phyloP scores from a whole-genome alignment of 2,329 filamentous ascomycete species.

The Pyrenochaeta sp. region DNA sequence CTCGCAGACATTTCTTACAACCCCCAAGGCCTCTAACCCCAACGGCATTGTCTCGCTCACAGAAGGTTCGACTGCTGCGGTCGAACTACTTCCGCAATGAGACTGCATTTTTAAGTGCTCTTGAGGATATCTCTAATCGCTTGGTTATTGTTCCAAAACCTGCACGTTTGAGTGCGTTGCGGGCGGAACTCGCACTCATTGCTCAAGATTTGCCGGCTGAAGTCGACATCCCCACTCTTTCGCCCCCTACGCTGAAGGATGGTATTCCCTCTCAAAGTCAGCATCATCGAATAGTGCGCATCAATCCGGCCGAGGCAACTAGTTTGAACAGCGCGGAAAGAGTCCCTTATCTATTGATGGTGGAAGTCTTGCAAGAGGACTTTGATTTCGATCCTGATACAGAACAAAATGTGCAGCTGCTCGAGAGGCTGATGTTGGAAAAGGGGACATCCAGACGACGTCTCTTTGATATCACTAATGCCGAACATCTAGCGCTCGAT shows the following conservation, averaged over 20 bases:
- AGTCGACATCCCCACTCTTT: slow-evolving; percentile 83
- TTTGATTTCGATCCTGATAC: slow-evolving; percentile 82
- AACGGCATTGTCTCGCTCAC: slow-evolving; percentile 67
- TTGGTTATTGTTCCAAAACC: slow-evolving; percentile 82
- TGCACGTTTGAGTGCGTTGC: slow-evolving; percentile 79
- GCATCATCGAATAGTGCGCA: slow-evolving; percentile 81
- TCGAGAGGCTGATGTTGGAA: slow-evolving; percentile 70
- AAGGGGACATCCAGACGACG: slow-evolving; percentile 64
- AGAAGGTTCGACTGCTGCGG: slow-evolving; percentile 75
- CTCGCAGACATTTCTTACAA: slow-evolving; percentile 63
- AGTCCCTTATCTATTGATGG: slow-evolving; percentile 84
- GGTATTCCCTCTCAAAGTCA: slow-evolving; percentile 77
- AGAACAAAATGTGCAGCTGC: slow-evolving; percentile 72
- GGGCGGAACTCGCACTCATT: slow-evolving; percentile 81
- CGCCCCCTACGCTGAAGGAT: slow-evolving; percentile 75
- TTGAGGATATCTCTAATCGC: slow-evolving; percentile 86
- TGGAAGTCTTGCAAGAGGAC: slow-evolving; percentile 81
- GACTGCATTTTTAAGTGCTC: slow-evolving; percentile 79
- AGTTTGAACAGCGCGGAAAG: slow-evolving; percentile 87
- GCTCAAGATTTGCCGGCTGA: slow-evolving; percentile 83
- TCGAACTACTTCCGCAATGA: slow-evolving; percentile 86
- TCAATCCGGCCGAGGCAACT: slow-evolving; percentile 84
- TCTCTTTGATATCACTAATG: slow-evolving; percentile 66
- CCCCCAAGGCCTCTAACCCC: slow-evolving; percentile 63
- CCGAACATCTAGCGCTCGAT: slow-evolving; percentile 59